Conservation (phyloP, 805 yeast species). For the Scheffersomyces amazonensis region DNA sequence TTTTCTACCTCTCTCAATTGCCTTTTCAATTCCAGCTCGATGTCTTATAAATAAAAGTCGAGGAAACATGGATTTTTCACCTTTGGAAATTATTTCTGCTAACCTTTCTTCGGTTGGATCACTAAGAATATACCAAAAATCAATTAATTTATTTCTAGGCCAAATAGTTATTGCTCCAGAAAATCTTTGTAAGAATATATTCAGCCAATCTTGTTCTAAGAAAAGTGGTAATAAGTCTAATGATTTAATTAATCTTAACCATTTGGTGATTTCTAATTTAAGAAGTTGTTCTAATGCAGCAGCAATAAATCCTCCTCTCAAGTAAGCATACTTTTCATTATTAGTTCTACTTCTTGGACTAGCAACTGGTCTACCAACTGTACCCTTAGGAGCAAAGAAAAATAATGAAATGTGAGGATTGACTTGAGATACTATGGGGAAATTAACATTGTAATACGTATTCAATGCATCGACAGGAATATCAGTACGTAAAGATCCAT, state of each 20-base stretch:
- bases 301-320: slow-evolving; percentile 76
- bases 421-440: slow-evolving; percentile 75
- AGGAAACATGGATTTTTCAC: slow-evolving; percentile 67
- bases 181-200: slow-evolving; percentile 69
- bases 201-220: slow-evolving; percentile 78
- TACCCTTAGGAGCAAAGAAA: slow-evolving; percentile 75
- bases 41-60: slow-evolving; percentile 62
- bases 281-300: slow-evolving; percentile 69
- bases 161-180: slow-evolving; percentile 75
- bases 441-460: slow-evolving; percentile 72
- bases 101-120: slow-evolving; percentile 66
- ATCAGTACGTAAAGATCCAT: slow-evolving; percentile 77
- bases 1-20: slow-evolving; percentile 52
- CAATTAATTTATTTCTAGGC: slow-evolving; percentile 61
- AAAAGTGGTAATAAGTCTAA: slow-evolving; percentile 67
- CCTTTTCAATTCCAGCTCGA: slow-evolving; percentile 61
- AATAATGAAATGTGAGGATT: slow-evolving; percentile 79
- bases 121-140: slow-evolving; percentile 60
- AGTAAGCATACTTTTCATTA: slow-evolving; percentile 31
- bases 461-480: slow-evolving; percentile 73
- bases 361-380: slow-evolving; percentile 76
- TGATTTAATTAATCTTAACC: slow-evolving; percentile 65
- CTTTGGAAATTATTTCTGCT: slow-evolving; percentile 53
- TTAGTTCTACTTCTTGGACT: slow-evolving; percentile 42
- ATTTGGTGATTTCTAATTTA: slow-evolving; percentile 72